A percentile compares a stretch with the other conserved stretches of the same genome.
Conservation (phyloP, 129 eudicot genomes). For the Saussurea involucrata region DNA sequence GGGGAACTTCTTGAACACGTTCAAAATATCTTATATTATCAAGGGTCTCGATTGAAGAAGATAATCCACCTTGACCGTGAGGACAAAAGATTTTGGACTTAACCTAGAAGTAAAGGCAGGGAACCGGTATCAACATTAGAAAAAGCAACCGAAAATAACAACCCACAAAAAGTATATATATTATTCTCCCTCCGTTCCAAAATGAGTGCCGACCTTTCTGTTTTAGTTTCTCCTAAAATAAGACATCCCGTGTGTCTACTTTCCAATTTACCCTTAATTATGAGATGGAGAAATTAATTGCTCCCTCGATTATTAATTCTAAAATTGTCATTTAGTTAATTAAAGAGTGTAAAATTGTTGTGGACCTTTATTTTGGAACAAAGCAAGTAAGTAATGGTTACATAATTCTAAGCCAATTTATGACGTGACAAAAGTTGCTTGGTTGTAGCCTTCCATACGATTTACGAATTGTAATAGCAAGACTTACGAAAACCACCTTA, state of each 20-base stretch:
- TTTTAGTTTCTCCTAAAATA: too few relatives aligned
- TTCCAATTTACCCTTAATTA: not conserved
- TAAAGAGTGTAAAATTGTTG: too few relatives aligned
- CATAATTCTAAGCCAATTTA: not conserved
- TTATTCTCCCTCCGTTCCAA: not conserved
- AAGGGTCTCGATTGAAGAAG: slow-evolving; percentile 84
- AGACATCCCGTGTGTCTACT: not conserved
- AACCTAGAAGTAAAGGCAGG: slow-evolving; percentile 35
- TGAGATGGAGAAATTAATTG: too few relatives aligned
- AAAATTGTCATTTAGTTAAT: too few relatives aligned
- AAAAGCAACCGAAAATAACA: too few relatives aligned
- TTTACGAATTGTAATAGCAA: not conserved
- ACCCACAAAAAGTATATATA: not conserved
- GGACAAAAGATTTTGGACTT: slow-evolving; percentile 87
- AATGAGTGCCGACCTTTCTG: not conserved
- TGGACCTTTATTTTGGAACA: too few relatives aligned
- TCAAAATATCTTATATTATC: slow-evolving; percentile 77
- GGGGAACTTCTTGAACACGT: slow-evolving; percentile 95
- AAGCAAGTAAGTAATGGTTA: not conserved
- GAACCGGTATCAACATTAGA: not conserved
- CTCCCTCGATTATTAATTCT: too few relatives aligned
- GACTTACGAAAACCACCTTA: not conserved
- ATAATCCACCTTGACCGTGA: slow-evolving; percentile 91
- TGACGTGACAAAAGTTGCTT: too few relatives aligned
- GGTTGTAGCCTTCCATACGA: too few relatives aligned